Percentiles rank a stretch among this genome's conserved stretches.
Conservation (phyloP, 345 rosid species). For the Salix udensis region DNA sequence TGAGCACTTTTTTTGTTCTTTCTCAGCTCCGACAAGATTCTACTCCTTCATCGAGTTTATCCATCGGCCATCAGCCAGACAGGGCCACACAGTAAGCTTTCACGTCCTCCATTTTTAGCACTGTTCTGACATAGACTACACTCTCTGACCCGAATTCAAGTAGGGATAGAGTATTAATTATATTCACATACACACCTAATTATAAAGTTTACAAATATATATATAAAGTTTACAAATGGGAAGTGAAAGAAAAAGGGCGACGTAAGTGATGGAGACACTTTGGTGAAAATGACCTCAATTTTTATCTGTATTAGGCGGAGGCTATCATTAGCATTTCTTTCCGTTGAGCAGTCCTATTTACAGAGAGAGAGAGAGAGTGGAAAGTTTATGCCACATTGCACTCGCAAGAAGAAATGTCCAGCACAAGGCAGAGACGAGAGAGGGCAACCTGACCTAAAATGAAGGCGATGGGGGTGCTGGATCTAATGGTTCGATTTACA, state of each 20-base stretch:
- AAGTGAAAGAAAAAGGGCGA: neutral
- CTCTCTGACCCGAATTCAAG: neutral
- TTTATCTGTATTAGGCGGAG: slow-evolving; percentile 20
- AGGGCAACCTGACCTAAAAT: neutral
- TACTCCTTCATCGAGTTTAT: neutral
- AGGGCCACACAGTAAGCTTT: neutral
- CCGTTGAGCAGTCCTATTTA: slow-evolving; percentile 4
- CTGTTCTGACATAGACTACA: neutral
- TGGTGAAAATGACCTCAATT: slow-evolving; percentile 12
- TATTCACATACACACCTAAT: too few relatives aligned
- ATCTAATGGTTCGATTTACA: neutral
- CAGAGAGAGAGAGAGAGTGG: neutral
- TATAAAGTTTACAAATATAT: neutral
- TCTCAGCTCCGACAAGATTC: too few relatives aligned
- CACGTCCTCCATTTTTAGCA: neutral
- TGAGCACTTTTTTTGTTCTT: too few relatives aligned
- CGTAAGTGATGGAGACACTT: slow-evolving; percentile 6
- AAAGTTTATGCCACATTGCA: slow-evolving; percentile 10
- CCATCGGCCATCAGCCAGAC: slow-evolving; percentile 2
- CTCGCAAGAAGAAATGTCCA: neutral
- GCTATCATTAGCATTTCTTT: slow-evolving; percentile 22
- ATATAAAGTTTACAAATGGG: neutral
- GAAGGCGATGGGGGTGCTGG: slow-evolving; percentile 7
- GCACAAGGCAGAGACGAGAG: neutral
- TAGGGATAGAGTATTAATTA: neutral